A percentile compares a stretch with the other conserved stretches of the same genome.
Evolutionary conservation across 768 basidiomycete species (phyloP).

Genomic region (Hericium rajendrae): DNA sequence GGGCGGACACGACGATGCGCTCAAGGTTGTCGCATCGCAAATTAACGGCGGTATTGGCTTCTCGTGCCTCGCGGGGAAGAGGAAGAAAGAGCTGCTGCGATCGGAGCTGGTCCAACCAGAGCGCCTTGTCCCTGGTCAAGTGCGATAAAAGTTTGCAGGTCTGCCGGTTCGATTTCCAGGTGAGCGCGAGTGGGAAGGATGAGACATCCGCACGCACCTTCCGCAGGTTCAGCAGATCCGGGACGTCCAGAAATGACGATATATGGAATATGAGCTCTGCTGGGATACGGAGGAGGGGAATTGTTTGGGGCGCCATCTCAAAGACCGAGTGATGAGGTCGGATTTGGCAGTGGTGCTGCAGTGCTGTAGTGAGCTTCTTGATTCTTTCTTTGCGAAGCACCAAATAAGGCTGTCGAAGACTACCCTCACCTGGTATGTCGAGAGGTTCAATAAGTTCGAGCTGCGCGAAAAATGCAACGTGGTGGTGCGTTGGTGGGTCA

Average conservation of each 20-base stretch:
- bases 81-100: background rate
- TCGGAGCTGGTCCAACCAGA: conserved; percentile 1
- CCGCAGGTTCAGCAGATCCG: background rate
- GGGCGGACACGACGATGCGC: background rate
- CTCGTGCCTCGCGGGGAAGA: background rate
- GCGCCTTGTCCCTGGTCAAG: background rate
- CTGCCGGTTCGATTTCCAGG: background rate
- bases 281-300: background rate
- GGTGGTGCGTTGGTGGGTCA: too few relatives aligned
- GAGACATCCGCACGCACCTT: background rate
- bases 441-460: too few relatives aligned
- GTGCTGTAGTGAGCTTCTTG: background rate
- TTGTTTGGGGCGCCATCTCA: background rate
- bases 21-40: background rate
- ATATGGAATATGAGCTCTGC: conserved; percentile 1
- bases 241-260: background rate
- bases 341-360: background rate
- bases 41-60: background rate
- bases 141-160: background rate
- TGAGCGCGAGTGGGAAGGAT: too few relatives aligned
- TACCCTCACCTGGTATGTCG: too few relatives aligned
- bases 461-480: too few relatives aligned
- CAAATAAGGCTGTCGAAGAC: too few relatives aligned
- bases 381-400: background rate
- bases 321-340: background rate